Evolutionary conservation across 352 stramenopile species (phyloP).

Genomic region (Saprolegnia diclina): DNA sequence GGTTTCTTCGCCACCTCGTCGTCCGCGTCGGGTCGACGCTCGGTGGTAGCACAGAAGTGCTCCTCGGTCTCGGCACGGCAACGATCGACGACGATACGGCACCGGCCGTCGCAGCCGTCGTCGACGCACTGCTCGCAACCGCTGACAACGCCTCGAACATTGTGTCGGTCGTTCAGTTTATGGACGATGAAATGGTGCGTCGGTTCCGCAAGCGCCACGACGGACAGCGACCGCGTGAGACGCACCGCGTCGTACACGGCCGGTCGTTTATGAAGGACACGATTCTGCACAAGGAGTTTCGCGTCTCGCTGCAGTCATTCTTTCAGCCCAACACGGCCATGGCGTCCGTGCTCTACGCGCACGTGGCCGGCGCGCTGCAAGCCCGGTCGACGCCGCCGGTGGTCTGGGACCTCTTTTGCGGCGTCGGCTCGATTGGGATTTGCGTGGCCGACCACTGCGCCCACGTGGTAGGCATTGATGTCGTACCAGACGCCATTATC

Average conservation of each 20-base stretch:
- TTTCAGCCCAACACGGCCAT: slow-evolving; percentile 72
- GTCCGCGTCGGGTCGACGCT: slow-evolving; percentile 42
- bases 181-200: slow-evolving; percentile 54
- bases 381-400: slow-evolving; percentile 41
- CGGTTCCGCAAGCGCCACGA: slow-evolving; percentile 30
- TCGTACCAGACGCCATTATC: slow-evolving; percentile 52
- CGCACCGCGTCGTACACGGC: slow-evolving; percentile 44
- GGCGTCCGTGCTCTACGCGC: slow-evolving; percentile 46
- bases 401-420: slow-evolving; percentile 76
- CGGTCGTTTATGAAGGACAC: slow-evolving; percentile 45
- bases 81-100: slow-evolving; percentile 31
- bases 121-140: slow-evolving; percentile 36
- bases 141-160: slow-evolving; percentile 31
- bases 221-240: background rate
- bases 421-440: slow-evolving; percentile 74
- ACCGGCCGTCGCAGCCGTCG: slow-evolving; percentile 30
- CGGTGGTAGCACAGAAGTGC: slow-evolving; percentile 37
- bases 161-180: slow-evolving; percentile 56
- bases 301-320: slow-evolving; percentile 68
- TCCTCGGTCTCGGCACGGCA: slow-evolving; percentile 62
- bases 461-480: slow-evolving; percentile 61
- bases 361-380: slow-evolving; percentile 35
- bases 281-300: slow-evolving; percentile 52
- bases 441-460: slow-evolving; percentile 45
- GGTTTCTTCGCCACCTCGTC: slow-evolving; percentile 65